Percentiles rank a stretch among this genome's conserved stretches.
Conservation (phyloP, 1,284 basidiomycete genomes). For the Cryptococcus maquisensis region DNA sequence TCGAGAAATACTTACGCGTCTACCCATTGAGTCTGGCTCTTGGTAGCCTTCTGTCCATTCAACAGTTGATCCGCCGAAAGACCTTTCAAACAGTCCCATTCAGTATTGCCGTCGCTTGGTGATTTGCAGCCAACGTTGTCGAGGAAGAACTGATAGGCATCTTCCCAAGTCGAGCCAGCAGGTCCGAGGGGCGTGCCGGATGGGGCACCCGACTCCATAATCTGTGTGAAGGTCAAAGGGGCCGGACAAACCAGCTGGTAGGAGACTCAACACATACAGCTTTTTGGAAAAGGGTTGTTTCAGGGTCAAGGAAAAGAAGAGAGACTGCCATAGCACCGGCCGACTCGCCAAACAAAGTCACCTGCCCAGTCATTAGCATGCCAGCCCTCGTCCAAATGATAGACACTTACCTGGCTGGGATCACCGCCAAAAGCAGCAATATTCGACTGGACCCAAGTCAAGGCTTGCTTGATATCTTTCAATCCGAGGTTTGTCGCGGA, state of each 20-base stretch:
- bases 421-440: slow-evolving; percentile 53
- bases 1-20: slow-evolving; percentile 10
- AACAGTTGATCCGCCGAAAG: slow-evolving; percentile 27
- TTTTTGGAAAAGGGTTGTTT: slow-evolving; percentile 23
- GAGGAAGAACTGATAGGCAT: slow-evolving; percentile 31
- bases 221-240: slow-evolving; percentile 12
- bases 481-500: slow-evolving; percentile 44
- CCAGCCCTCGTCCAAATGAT: too few species aligned
- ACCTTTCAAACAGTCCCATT: slow-evolving; percentile 33
- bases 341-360: slow-evolving; percentile 46
- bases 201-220: slow-evolving; percentile 47
- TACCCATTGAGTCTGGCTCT: slow-evolving; percentile 2
- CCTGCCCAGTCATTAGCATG: too few species aligned
- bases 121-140: slow-evolving; percentile 7
- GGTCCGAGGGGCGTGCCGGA: slow-evolving; percentile 28
- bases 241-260: slow-evolving; percentile 16
- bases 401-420: slow-evolving; percentile 33
- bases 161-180: slow-evolving; percentile 28
- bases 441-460: slow-evolving; percentile 53
- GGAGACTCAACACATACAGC: neutral
- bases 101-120: neutral
- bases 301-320: slow-evolving; percentile 36
- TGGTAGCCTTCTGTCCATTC: slow-evolving; percentile 20
- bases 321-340: slow-evolving; percentile 43
- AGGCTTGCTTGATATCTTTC: slow-evolving; percentile 49